Evolutionary conservation across 768 basidiomycete species (phyloP), one percentile per base, ranked within the genome.

Genomic region (Tulasnella sp.): DNA sequence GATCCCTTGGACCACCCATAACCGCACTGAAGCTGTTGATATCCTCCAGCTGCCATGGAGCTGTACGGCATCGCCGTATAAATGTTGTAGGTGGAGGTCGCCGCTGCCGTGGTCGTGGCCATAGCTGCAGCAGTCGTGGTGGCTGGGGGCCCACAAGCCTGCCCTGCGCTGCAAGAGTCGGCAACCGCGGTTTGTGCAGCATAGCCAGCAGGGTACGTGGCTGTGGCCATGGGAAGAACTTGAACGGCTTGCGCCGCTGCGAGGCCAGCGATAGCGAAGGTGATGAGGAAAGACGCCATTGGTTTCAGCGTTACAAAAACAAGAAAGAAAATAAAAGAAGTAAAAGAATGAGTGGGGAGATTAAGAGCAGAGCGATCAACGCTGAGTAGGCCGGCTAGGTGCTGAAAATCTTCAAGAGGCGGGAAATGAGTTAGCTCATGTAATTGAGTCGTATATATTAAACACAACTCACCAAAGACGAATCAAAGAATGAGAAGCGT

Each of bases 1-100:
- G 68, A 71, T 58, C 68, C 70, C 71, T 83, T 84, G 50, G 70
- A 65, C 66, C 82, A 82, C 24, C 85, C 85, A 67, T 88, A 88
- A 52, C 85, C 85, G 67, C 85, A 88, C 64, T 77, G 70, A 69
- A 86, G 70, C 68, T 75, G 77, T 68, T 75, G 74, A 71, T 86
- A 88, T 26, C 85, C 85, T 58, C 84, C 85, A 32, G 67, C 66
- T 69, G 72, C 73, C 72, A 83, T 84, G 30, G 77, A 74, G 11
- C 77, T 73, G 68, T 86, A 86, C 27, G 80, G 78, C 79, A 81
- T 81, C 62, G 64, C 64, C 24, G 75, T 66, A 66, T 78, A 78
- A 65, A 76, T 75, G 65, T 76, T 71, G 51, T 61, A 62, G n/a
- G 65, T 62, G 41, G 70, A 68, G 9, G 65, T 48, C 21, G 71